These are phyloP conservation scores for Podaxis rugospora DNA, from an alignment of 768 basidiomycete species.

Conservation along the genomic window DNA sequence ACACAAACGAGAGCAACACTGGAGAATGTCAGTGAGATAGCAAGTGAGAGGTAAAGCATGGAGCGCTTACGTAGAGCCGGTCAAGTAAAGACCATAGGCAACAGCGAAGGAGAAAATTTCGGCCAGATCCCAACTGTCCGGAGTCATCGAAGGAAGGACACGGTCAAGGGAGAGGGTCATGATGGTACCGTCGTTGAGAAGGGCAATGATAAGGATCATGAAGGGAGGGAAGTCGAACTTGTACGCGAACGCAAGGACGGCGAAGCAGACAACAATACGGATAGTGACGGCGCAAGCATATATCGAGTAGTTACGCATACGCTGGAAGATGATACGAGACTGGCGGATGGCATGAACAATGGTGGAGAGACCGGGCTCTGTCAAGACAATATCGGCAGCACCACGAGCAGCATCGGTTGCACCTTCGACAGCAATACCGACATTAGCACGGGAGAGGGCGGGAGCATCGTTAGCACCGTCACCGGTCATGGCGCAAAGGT, in stretches of 20 bases:
- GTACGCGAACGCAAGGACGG: slow-evolving; percentile 93
- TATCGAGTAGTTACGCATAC: slow-evolving; percentile 99
- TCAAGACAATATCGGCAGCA: slow-evolving; percentile 97
- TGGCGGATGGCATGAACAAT: slow-evolving; percentile 99
- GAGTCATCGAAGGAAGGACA: slow-evolving; percentile 90
- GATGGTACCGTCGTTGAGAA: slow-evolving; percentile 97
- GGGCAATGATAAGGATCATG: slow-evolving; percentile 98
- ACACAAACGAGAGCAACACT: slow-evolving; percentile 77
- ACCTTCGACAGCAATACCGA: slow-evolving; percentile 99
- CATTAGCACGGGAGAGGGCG: slow-evolving; percentile 96
- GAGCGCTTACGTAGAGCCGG: slow-evolving; percentile 80
- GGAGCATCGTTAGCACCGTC: slow-evolving; percentile 99
- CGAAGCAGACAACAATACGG: slow-evolving; percentile 98
- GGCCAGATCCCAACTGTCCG: slow-evolving; percentile 92
- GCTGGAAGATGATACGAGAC: slow-evolving; percentile 98
- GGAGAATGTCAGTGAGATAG: slow-evolving; percentile 4
- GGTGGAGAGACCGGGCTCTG: slow-evolving; percentile 97
- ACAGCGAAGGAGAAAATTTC: slow-evolving; percentile 96
- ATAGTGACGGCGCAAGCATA: slow-evolving; percentile 95
- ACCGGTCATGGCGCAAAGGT: slow-evolving; percentile 98
- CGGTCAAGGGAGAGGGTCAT: slow-evolving; percentile 98
- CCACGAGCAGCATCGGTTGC: slow-evolving; percentile 98
- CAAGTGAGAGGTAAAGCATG: slow-evolving; percentile 3
- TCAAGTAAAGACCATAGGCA: slow-evolving; percentile 93
- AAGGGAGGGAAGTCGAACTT: slow-evolving; percentile 99